These are phyloP conservation scores for Xanthoparmelia taractica DNA, from an alignment of 495 filamentous ascomycete species.

Conservation along the genomic window DNA sequence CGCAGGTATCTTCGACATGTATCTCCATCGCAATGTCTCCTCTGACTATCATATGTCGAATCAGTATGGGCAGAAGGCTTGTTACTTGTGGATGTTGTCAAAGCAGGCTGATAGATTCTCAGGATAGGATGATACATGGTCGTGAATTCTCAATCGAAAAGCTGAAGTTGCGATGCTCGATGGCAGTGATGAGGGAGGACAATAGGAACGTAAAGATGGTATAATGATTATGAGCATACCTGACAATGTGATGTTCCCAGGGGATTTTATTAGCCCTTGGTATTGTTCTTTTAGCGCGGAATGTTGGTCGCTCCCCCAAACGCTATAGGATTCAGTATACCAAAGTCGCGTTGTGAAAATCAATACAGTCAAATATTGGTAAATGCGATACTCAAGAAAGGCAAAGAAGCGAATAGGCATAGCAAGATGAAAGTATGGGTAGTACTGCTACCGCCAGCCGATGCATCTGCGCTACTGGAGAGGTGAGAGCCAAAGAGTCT, in stretches of 20 bases:
- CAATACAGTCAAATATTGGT: too few relatives aligned
- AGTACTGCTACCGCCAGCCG: not conserved
- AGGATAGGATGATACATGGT: constrained; percentile 1
- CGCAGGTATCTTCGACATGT: constrained; percentile 12
- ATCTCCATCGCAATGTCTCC: constrained; percentile 22
- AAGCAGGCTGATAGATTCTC: not conserved
- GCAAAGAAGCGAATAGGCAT: not conserved
- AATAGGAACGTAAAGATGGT: not conserved
- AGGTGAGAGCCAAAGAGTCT: not conserved
- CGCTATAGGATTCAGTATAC: not conserved
- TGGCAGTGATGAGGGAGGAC: not conserved
- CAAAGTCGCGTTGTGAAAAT: not conserved
- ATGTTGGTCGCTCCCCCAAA: constrained; percentile 3
- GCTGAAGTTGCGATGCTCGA: not conserved
- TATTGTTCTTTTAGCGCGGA: constrained; percentile 23
- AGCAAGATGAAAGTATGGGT: not conserved
- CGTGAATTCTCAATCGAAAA: not conserved
- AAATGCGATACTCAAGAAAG: too few relatives aligned
- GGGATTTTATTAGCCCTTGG: constrained; percentile 21
- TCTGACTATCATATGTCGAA: not conserved
- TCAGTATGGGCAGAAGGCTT: not conserved
- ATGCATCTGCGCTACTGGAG: not conserved
- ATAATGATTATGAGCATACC: constrained; percentile 14
- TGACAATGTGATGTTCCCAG: constrained; percentile 21
- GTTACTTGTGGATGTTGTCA: not conserved